Evolutionary conservation across 441 rosid genomes (phyloP), one percentile per base, ranked within the genome.

Genomic region (Populus trichocarpa): DNA sequence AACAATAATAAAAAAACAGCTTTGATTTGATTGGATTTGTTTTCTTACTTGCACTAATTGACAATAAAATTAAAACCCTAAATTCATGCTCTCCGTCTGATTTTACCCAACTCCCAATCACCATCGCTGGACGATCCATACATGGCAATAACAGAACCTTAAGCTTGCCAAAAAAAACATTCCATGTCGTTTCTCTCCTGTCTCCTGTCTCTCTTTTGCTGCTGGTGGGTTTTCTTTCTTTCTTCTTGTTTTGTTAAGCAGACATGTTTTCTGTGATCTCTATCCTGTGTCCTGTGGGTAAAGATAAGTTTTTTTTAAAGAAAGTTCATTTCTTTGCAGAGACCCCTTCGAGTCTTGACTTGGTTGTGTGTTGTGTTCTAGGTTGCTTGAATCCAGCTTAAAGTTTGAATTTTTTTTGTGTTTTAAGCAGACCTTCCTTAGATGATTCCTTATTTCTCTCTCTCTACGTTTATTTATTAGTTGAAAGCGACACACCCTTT

Each of bases 401-500:
- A 78, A 81, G 75, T 75, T 79, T 77, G 79, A 75, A 65, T 75
- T 46, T 78, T 82, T 46, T 1, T 73, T 38, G 64, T 61, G 26
- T n/a, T 61, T 63, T 63, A 63, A 63, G 66, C 66, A 23, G 12
- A 4, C 66, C 28, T 11, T 22, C 28, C 66, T 61, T 23, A 8
- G 65, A 61, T 63, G 23, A 46, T 14, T 78, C 46, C 81, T 67
- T 71, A 32, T 74, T 30, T 70, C 75, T 42, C 20, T 66, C 50
- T 35, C 32, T 67, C 79, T 67, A 36, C 53, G 69, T 74, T 85
- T 71, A 76, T 80, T 75, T 71, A 74, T 67, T 81, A 66, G 35
- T 12, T 64, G 87, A 82, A 77, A 72, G 74, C n/a, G 83, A 84
- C 83, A 36, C 63, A 28, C 57, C 81, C 80, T 67, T 75, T 50